Evolutionary conservation across 495 filamentous ascomycete species (phyloP), one percentile per base, ranked within the genome.

Genomic region (Cudoniella acicularis): DNA sequence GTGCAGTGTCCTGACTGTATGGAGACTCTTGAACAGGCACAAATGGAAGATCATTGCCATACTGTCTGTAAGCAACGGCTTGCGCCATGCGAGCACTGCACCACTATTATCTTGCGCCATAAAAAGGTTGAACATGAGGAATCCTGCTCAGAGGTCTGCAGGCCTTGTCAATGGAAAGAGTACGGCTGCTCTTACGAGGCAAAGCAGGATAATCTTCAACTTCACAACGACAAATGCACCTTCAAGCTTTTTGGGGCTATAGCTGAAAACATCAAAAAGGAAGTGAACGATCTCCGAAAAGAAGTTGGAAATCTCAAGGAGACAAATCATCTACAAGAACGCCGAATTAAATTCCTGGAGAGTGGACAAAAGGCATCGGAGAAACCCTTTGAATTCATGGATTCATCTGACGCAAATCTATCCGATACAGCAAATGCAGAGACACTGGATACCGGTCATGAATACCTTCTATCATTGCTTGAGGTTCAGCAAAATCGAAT

Each of bases 401-500:
- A 67, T 47, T 36, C 64, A 26, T 53, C 60, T 17, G 47, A 61
- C 18, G 46, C 51, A 8, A 57, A 40, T 10, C 36, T 66, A n/a
- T 47, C 60, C 11, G 56, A 59, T 13, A 27, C 50, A 10, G 17
- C 59, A 20, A 43, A 45, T 20, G 65, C 67, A 23, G 65, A 52
- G 0, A 64, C 72, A 10, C 68, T 69, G 36, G 69, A 70, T 16
- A 72, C 71, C 18, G 57, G 64, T 25, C 68, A 73, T 27, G 69
- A 75, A 52, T 75, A 75, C 47, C 67, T 79, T 56, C 63, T 79
- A n/a, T 74, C 75, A 17, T 69, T 77, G 23, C 73, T 80, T 42
- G 77, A 81, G 60, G 69, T 72, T n/a, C 67, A 79, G 49, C 76
- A 81, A 57, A 62, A 64, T 49, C 70, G 75, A 53, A 64, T 81